A percentile compares a stretch with the other conserved stretches of the same genome.
These are phyloP conservation scores for Chimonanthus salicifolius DNA, from an alignment of 164 flowering plant species.

Conservation along the genomic window DNA sequence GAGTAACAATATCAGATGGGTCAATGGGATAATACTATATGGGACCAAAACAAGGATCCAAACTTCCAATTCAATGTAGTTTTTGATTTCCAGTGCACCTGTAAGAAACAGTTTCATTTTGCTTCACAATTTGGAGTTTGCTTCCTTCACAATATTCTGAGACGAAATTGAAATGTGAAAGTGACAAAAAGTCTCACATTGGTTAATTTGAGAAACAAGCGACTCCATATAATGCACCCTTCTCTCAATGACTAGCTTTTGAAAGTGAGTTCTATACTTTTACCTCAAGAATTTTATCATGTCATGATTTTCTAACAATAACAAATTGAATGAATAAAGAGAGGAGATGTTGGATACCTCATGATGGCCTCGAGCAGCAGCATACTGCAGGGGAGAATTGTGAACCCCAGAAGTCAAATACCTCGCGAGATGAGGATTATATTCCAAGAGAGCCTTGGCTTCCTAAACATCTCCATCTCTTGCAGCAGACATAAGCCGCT, in stretches of 20 bases:
- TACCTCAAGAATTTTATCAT: too few species aligned
- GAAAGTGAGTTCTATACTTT: too few species aligned
- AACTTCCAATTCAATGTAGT: background rate
- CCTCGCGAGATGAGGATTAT: slow-evolving; percentile 80
- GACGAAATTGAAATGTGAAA: background rate
- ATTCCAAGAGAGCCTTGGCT: slow-evolving; percentile 87
- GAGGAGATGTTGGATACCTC: slow-evolving; percentile 42
- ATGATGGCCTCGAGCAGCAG: slow-evolving; percentile 86
- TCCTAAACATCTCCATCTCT: slow-evolving; percentile 91
- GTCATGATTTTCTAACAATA: too few species aligned
- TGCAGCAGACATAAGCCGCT: slow-evolving; percentile 87
- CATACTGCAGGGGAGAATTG: slow-evolving; percentile 87
- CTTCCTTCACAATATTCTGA: background rate
- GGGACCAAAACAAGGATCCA: background rate
- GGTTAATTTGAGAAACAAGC: too few species aligned
- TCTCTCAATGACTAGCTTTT: too few species aligned
- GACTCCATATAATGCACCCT: too few species aligned
- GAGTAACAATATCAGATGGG: background rate
- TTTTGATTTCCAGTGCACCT: background rate
- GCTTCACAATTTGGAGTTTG: background rate
- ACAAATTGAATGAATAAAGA: background rate
- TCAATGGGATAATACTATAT: too few species aligned
- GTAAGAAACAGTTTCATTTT: too few species aligned
- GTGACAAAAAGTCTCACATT: too few species aligned
- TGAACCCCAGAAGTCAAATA: slow-evolving; percentile 93